Evolutionary conservation across 371 early-diverging fungal species (phyloP).

Genomic region (Paraphysoderma sedebokerense): DNA sequence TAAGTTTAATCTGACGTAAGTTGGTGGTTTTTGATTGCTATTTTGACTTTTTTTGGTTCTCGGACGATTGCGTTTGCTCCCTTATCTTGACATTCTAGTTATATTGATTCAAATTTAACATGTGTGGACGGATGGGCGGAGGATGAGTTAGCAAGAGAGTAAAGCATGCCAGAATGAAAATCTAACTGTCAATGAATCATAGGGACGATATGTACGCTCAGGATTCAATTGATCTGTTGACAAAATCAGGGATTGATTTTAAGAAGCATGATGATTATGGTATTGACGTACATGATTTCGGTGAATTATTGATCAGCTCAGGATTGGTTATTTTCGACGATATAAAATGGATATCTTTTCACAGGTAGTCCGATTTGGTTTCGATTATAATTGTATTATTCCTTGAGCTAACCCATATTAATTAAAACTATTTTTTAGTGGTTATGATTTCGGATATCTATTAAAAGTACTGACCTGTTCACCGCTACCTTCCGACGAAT

Average conservation of each 20-base stretch:
- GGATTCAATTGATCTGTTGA: slow-evolving; percentile 94
- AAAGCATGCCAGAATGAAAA: too few species aligned
- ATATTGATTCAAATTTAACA: too few species aligned
- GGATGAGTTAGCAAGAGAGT: too few species aligned
- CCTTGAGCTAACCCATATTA: not conserved
- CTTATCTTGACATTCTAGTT: not conserved
- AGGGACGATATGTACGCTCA: slow-evolving; percentile 98
- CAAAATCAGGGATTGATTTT: slow-evolving; percentile 97
- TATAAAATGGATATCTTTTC: slow-evolving; percentile 97
- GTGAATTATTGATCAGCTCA: slow-evolving; percentile 90
- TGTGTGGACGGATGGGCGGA: too few species aligned
- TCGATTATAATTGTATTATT: not conserved
- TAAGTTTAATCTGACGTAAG: slow-evolving; percentile 76
- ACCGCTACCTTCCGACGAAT: slow-evolving; percentile 81
- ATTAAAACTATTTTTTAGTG: slow-evolving; percentile 25
- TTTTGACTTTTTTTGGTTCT: not conserved
- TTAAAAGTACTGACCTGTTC: slow-evolving; percentile 89
- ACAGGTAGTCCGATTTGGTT: slow-evolving; percentile 42
- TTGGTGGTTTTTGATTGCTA: not conserved
- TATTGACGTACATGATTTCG: slow-evolving; percentile 95
- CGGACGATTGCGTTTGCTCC: not conserved
- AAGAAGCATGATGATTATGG: slow-evolving; percentile 91
- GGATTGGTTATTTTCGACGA: slow-evolving; percentile 89
- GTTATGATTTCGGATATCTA: slow-evolving; percentile 99
- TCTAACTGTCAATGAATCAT: too few species aligned